Base-by-base conservation (phyloP, 1,139 yeast genomes). In the Debaryomyces nepalensis region DNA sequence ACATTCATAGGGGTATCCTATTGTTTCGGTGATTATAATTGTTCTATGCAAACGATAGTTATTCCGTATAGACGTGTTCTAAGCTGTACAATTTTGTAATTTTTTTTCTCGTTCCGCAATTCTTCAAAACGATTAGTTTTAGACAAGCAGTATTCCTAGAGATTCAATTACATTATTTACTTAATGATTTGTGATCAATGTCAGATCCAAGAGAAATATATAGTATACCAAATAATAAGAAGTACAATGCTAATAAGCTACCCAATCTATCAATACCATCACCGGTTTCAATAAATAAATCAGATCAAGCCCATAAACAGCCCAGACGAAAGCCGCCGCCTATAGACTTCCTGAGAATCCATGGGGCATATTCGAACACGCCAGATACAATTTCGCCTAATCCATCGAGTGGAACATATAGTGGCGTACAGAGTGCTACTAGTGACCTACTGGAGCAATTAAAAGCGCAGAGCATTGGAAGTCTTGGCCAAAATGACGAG, bases 271-370 rank as follows among this genome's bases (percentile, higher is more conserved):
- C 55, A 42, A 61, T 63, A 27, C 67, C 68, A 4, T 53, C 58
- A 31, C 60, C 62, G 12, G 54, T 53, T 6, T 50, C 58, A 36
- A 41, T 42, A 40, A 39, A 43, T 27, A 34, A 32, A 26, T 11
- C 41, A 42, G 40, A 33, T 31, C 33, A 37, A 15, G 16, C 23
- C 21, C 26, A 27, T 24, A 58, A 53, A 48, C 59, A 59, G 31
- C 61, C 58, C 4, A 64, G 61, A 47, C 55, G 78, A 37, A 73
- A 72, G 49, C 76, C 77, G 9, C 77, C 77, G 5, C 76, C 77
- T 18, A 67, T 70, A 14, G 74, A 70, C 48, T 70, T 70, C 46
- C 61, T 63, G 59, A 58, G 56, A 41, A 61, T 70, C 9, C 59
- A 56, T 42, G 73, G 73, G 4, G 59, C 68, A 14, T 58, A 60